Conservation (phyloP, 306 rosid species). For the Rosa rugosa region DNA sequence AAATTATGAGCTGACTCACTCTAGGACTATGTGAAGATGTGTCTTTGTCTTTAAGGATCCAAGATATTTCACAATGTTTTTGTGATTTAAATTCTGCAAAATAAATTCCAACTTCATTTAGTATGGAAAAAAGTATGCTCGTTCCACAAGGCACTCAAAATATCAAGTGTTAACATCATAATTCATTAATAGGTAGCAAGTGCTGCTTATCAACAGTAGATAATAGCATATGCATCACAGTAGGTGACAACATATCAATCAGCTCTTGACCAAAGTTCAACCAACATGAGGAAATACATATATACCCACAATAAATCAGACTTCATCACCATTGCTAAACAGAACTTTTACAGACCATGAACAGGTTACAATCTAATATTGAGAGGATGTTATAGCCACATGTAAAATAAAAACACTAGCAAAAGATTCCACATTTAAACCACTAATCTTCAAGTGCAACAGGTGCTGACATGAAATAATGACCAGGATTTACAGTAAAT, state of each 20-base stretch:
- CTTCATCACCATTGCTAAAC: background rate
- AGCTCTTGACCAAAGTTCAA: background rate
- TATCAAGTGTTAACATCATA: background rate
- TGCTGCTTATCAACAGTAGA: constrained; percentile 14
- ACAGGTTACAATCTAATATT: background rate
- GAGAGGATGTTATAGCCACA: background rate
- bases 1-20: constrained; percentile 55
- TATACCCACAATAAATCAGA: background rate
- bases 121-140: constrained; percentile 18
- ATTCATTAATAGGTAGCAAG: background rate
- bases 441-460: constrained; percentile 21
- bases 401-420: background rate
- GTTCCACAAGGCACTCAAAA: background rate
- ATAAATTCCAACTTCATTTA: constrained; percentile 22
- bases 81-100: constrained; percentile 95
- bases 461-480: constrained; percentile 4
- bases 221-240: constrained; percentile 3
- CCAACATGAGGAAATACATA: background rate
- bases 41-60: constrained; percentile 96
- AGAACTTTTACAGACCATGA: background rate
- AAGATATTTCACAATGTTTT: constrained; percentile 98
- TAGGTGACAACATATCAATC: constrained; percentile 1
- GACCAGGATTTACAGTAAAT: background rate
- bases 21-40: constrained; percentile 93
- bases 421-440: constrained; percentile 1